A percentile compares a stretch with the other conserved stretches of the same genome.
Conservation (phyloP, 371 early-diverging fungal species). For the Parasitella parasitica region DNA sequence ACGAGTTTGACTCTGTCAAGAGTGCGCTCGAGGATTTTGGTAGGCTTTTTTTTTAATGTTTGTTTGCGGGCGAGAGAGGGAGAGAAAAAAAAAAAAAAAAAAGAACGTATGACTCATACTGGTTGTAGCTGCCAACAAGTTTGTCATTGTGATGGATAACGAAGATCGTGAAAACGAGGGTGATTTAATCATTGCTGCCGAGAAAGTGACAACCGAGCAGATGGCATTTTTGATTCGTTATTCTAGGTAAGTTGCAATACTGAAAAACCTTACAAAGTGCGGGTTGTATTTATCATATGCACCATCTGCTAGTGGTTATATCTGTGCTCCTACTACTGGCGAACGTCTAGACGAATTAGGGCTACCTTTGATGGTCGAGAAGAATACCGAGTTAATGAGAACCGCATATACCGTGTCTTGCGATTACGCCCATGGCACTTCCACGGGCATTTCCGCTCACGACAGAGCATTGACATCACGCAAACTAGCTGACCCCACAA, state of each 20-base stretch:
- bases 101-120: not conserved
- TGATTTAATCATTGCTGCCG: conserved; percentile 92
- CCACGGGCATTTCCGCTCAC: conserved; percentile 94
- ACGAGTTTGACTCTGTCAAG: conserved; percentile 70
- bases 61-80: no score
- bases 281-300: no score
- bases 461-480: conserved; percentile 85
- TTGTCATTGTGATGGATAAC: conserved; percentile 92
- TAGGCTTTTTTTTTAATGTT: conserved; percentile 31
- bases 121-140: conserved; percentile 60
- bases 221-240: conserved; percentile 94
- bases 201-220: conserved; percentile 84
- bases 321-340: conserved; percentile 83
- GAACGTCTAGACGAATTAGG: conserved; percentile 79
- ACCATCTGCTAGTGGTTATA: conserved; percentile 88
- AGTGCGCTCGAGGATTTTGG: conserved; percentile 76
- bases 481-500: conserved; percentile 72
- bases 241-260: conserved; percentile 61
- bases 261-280: no score
- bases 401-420: conserved; percentile 94
- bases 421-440: conserved; percentile 81
- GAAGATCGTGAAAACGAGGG: conserved; percentile 98
- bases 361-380: conserved; percentile 91
- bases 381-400: conserved; percentile 84
- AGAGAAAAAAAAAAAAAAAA: no score